Percentiles rank a stretch among this genome's conserved stretches.
These are phyloP conservation scores for Phytopythium ostracodes DNA, from an alignment of 352 stramenopile genomes.

Conservation along the genomic window DNA sequence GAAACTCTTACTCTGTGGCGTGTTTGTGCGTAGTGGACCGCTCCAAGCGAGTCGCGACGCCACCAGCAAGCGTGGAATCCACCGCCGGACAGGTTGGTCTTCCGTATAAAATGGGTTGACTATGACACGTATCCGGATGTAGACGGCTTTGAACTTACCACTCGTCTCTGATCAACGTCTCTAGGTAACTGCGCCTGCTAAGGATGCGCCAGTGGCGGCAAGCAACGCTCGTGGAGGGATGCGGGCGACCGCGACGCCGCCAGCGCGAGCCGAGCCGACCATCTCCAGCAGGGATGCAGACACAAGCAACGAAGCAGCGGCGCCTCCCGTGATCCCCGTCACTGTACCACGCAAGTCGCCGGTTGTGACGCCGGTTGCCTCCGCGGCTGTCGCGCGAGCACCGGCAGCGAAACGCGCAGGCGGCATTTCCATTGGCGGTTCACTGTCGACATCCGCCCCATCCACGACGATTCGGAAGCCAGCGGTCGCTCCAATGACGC, in stretches of 20 bases:
- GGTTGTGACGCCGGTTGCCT: neutral
- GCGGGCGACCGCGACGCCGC: neutral
- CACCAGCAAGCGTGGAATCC: neutral
- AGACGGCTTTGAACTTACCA: neutral
- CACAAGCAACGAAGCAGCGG: neutral
- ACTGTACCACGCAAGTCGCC: neutral
- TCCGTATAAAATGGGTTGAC: neutral
- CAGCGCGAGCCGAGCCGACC: neutral
- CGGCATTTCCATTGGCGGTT: constrained; percentile 21
- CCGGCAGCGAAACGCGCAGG: constrained; percentile 11
- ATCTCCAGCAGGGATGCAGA: neutral
- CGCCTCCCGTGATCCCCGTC: constrained; percentile 5
- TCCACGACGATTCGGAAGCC: constrained; percentile 8
- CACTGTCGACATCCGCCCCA: constrained; percentile 6
- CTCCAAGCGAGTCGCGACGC: constrained; percentile 17
- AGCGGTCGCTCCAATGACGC: constrained; percentile 13
- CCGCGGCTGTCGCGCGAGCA: neutral
- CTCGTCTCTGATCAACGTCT: neutral
- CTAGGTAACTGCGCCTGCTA: neutral
- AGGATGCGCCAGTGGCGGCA: neutral
- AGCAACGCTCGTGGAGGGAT: neutral
- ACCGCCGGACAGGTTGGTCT: neutral
- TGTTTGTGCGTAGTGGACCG: constrained; percentile 14
- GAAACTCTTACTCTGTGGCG: neutral
- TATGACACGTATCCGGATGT: neutral